Evolutionary conservation across 257 asterid species (phyloP).

Genomic region (Eucommia ulmoides): DNA sequence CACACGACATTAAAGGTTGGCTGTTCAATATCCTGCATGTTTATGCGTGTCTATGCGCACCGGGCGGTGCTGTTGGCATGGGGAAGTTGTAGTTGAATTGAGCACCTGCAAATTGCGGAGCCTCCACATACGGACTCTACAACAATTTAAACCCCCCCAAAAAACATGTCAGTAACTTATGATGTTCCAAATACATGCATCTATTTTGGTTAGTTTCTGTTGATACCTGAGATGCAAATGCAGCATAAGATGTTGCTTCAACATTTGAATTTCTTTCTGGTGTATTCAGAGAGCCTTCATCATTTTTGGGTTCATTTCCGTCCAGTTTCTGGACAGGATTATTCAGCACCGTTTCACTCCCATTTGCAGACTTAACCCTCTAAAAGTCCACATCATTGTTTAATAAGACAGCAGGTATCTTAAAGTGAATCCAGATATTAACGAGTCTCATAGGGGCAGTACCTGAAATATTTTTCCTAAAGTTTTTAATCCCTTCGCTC

Average conservation of each 20-base stretch:
- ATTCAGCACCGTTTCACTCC: slow-evolving; percentile 21
- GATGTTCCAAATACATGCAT: no score
- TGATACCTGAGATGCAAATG: slow-evolving; percentile 40
- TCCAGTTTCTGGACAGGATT: slow-evolving; percentile 35
- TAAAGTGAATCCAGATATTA: background rate
- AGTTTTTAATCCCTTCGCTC: slow-evolving; percentile 94
- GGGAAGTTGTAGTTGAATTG: slow-evolving; percentile 45
- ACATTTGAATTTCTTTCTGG: slow-evolving; percentile 33
- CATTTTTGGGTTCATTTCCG: slow-evolving; percentile 32
- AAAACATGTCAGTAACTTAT: no score
- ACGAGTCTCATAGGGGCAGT: background rate
- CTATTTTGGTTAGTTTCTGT: no score
- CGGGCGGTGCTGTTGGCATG: slow-evolving; percentile 92
- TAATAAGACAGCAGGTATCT: background rate
- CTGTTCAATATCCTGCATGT: slow-evolving; percentile 2
- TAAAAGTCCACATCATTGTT: slow-evolving; percentile 13
- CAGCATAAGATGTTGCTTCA: slow-evolving; percentile 22
- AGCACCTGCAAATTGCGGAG: slow-evolving; percentile 52
- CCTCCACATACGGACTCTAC: slow-evolving; percentile 95
- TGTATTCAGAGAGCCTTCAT: slow-evolving; percentile 29
- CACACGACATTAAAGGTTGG: slow-evolving; percentile 6
- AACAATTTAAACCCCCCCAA: no score
- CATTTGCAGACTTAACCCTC: slow-evolving; percentile 66
- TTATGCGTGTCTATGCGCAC: slow-evolving; percentile 53
- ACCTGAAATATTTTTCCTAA: slow-evolving; percentile 92